A percentile compares a stretch with the other conserved stretches of the same genome.
Conservation (phyloP, 139 green algal species). For the Chlorella vulgaris region DNA sequence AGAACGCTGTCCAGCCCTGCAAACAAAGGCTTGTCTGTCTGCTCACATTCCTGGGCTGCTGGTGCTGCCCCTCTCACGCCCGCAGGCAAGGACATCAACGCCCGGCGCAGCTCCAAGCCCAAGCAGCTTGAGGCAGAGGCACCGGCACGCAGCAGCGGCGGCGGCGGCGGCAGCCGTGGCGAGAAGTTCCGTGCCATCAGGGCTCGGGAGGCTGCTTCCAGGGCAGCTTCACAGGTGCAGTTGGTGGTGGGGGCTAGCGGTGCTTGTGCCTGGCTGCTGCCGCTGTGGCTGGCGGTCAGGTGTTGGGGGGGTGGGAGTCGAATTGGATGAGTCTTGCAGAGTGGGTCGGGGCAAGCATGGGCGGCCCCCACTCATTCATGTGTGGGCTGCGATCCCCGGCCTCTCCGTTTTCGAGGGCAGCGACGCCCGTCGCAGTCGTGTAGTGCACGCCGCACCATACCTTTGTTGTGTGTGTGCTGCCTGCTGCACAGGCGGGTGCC, state of each 20-base stretch:
- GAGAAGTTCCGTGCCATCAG: conserved; percentile 80
- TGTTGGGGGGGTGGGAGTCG: too few relatives aligned
- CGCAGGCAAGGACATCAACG: conserved; percentile 62
- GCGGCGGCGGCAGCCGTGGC: conserved; percentile 33
- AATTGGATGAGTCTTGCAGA: too few relatives aligned
- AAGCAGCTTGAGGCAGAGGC: conserved; percentile 12
- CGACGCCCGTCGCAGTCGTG: too few relatives aligned
- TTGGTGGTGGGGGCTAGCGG: background rate
- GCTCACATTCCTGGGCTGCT: background rate
- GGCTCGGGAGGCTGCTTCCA: conserved; percentile 74
- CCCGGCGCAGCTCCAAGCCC: conserved; percentile 45
- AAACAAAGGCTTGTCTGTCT: background rate
- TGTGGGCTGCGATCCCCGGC: too few relatives aligned
- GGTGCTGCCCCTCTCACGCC: background rate
- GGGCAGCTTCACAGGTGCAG: conserved; percentile 54
- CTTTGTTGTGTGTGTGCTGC: background rate
- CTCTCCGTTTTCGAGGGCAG: too few relatives aligned
- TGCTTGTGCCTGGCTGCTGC: background rate
- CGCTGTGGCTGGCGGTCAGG: too few relatives aligned
- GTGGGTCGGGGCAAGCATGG: too few relatives aligned
- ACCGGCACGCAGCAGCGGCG: conserved; percentile 31
- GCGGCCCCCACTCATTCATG: too few relatives aligned
- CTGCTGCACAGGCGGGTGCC: background rate
- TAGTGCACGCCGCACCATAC: too few relatives aligned
- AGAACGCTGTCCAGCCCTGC: too few relatives aligned